Evolutionary conservation across 352 stramenopile genomes (phyloP), one percentile per base, ranked within the genome.

Genomic region (Pythium aristosporum): DNA sequence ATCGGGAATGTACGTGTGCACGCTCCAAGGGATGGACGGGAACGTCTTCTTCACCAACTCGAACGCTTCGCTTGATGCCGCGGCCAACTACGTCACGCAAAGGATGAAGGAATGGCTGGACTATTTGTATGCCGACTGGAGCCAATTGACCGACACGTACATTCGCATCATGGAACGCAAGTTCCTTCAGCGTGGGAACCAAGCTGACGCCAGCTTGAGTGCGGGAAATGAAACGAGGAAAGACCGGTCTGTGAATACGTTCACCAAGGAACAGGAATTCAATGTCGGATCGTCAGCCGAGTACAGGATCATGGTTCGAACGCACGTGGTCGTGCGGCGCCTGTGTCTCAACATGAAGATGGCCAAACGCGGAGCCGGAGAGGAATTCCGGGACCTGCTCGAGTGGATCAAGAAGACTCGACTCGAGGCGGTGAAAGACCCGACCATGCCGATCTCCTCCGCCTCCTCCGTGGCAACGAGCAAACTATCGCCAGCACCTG

Each of bases 261-360:
- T 41, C 62, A 69, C 77, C 2, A 48, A 57, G 1, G 61, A 74
- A 1, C 30, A 53, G 1, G 69, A 76, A 32, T 58, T 57, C 39
- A 46, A 28, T 15, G 50, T 50, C 9, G 68, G 68, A 0, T 51
- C 73, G 21, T 20, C 79, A 21, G 72, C 67, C n/a, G 79, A 86
- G 66, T 91, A 84, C 48, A 77, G 72, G 41, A 85, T 94, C 53
- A 68, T 53, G 13, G 70, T 94, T 5, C 62, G 73, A 9, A 50
- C 53, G 1, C 75, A 74, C 0, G 32, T 86, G n/a, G 77, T 69
- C 0, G 75, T 92, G 43, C 84, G 78, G 9, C 78, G 80, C 12
- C 69, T 81, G 6, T 91, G 81, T 28, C 28, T 88, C 50, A 91
- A 84, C 37, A 66, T 71, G 44, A 94, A 89, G 64, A 81, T 89